A percentile compares a stretch with the other conserved stretches of the same genome.
phyloP scores from a whole-genome alignment of 2,329 filamentous ascomycete genomes.

The Ilyonectria mors-panacis region DNA sequence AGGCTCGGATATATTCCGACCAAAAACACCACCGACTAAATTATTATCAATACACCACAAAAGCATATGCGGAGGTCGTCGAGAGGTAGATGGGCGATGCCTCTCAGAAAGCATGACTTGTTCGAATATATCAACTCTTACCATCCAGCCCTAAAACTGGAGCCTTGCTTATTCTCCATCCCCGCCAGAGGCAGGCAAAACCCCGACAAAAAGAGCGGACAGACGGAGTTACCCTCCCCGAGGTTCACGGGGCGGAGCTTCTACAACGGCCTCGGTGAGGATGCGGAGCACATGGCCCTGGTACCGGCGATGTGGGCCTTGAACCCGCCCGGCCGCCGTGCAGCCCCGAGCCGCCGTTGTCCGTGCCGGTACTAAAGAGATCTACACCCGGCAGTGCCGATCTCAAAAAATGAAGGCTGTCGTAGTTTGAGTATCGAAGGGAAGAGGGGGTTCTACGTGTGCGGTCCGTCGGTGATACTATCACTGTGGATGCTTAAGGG shows the following conservation, averaged over 20 bases:
- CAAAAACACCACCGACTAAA: no score
- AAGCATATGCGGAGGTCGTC: no score
- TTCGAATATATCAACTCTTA: no score
- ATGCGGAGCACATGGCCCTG: background rate
- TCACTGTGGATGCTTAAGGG: background rate
- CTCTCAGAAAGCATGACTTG: no score
- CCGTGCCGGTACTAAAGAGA: background rate
- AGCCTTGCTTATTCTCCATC: background rate
- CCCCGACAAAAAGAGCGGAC: background rate
- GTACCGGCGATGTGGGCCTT: slow-evolving; percentile 8
- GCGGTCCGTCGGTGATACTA: background rate
- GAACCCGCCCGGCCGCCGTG: background rate
- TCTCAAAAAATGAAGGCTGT: background rate
- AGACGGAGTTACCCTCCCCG: background rate
- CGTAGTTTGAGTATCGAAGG: background rate
- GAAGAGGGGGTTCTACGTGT: background rate
- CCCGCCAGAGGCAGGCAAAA: background rate
- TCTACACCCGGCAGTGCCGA: background rate
- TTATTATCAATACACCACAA: no score
- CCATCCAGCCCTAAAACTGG: background rate
- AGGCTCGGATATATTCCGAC: no score
- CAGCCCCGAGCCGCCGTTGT: slow-evolving; percentile 3
- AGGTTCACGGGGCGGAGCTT: background rate
- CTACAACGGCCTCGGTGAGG: background rate
- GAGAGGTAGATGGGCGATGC: no score